These are phyloP conservation scores for Ophiostoma sp. DNA, from an alignment of 2,329 filamentous ascomycete species.

Conservation along the genomic window DNA sequence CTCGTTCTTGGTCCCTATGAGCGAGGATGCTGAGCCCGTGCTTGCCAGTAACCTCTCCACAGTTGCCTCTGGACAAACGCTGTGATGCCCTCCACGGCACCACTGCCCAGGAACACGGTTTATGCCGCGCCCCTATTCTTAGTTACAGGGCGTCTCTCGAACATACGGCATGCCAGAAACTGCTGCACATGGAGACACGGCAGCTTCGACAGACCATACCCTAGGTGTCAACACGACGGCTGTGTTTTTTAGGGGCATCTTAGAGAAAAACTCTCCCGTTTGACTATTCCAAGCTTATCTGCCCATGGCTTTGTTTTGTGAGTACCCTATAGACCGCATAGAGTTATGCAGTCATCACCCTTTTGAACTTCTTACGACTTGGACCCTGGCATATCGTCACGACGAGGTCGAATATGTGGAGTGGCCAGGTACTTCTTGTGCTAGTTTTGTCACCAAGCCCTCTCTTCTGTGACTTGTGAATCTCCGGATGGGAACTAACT, in stretches of 20 bases:
- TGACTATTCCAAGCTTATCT: too few species aligned
- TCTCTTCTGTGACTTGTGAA: too few species aligned
- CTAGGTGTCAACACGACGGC: background rate
- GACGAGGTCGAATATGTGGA: too few species aligned
- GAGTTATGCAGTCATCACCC: too few species aligned
- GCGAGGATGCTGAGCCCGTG: background rate
- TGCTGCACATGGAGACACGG: background rate
- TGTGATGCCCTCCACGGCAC: background rate
- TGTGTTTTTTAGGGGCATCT: background rate
- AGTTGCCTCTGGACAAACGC: background rate
- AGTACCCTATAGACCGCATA: too few species aligned
- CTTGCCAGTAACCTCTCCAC: background rate
- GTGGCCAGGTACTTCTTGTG: too few species aligned
- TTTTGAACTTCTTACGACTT: background rate
- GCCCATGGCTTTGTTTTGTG: too few species aligned
- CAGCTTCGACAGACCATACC: background rate
- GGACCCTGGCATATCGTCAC: too few species aligned
- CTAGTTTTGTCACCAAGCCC: too few species aligned
- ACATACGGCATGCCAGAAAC: background rate
- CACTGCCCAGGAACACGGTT: background rate
- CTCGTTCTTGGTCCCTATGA: background rate
- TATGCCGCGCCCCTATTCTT: background rate
- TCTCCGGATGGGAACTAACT: too few species aligned
- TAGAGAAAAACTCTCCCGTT: background rate
- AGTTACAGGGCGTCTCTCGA: background rate